A percentile compares a stretch with the other conserved stretches of the same genome.
Evolutionary conservation across 2,329 filamentous ascomycete species (phyloP).

Genomic region (Raffaelea albimanens): DNA sequence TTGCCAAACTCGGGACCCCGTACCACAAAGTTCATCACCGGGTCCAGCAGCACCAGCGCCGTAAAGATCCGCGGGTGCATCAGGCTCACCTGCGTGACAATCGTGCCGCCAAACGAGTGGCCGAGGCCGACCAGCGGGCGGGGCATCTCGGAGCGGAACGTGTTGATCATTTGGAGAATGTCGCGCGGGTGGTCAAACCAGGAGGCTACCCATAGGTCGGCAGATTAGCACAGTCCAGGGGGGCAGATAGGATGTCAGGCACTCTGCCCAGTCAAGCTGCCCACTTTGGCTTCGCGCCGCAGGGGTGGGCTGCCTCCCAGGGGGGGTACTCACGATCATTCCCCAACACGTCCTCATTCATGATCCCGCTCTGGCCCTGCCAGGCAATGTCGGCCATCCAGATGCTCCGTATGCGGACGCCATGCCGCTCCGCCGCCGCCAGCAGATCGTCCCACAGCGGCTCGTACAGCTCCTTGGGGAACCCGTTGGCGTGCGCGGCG

Average conservation of each 20-base stretch:
- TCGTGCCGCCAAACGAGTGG: slow-evolving; percentile 78
- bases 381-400: slow-evolving; percentile 88
- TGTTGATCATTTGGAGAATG: slow-evolving; percentile 75
- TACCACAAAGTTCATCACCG: slow-evolving; percentile 62
- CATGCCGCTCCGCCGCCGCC: slow-evolving; percentile 41
- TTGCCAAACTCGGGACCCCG: slow-evolving; percentile 22
- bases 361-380: slow-evolving; percentile 67
- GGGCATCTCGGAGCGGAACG: slow-evolving; percentile 69
- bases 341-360: slow-evolving; percentile 69
- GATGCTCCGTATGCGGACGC: slow-evolving; percentile 67
- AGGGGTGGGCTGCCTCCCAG: too few species aligned
- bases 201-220: slow-evolving; percentile 59
- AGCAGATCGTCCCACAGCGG: slow-evolving; percentile 82
- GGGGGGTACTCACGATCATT: slow-evolving; percentile 79
- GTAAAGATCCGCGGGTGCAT: slow-evolving; percentile 75
- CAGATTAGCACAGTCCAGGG: too few species aligned
- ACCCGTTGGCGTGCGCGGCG: slow-evolving; percentile 82
- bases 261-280: too few species aligned
- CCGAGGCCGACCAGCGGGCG: slow-evolving; percentile 76
- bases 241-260: too few species aligned
- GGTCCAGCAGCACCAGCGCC: slow-evolving; percentile 71
- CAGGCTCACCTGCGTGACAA: slow-evolving; percentile 61
- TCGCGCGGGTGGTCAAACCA: slow-evolving; percentile 85
- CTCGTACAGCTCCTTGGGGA: slow-evolving; percentile 93
- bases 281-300: too few species aligned